phyloP scores from a whole-genome alignment of 179 eudicot species.

The Vitellaria paradoxa region DNA sequence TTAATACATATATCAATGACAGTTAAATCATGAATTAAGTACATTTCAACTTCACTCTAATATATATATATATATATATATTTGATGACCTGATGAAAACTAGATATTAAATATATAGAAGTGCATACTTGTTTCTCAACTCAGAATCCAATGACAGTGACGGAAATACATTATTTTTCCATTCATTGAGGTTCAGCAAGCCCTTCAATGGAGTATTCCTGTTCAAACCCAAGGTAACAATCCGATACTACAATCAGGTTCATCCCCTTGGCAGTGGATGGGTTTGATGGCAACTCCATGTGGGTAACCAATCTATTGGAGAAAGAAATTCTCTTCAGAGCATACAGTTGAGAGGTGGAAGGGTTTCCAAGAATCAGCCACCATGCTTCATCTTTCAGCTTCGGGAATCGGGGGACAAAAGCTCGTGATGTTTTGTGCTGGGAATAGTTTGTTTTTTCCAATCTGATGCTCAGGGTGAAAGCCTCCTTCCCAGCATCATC shows the following conservation, averaged over 20 bases:
- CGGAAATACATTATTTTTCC: neutral
- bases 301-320: constrained; percentile 51
- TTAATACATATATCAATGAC: too few species aligned
- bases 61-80: too few species aligned
- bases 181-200: constrained; percentile 26
- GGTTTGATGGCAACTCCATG: constrained; percentile 70
- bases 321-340: constrained; percentile 83
- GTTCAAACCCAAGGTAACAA: constrained; percentile 86
- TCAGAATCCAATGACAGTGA: too few species aligned
- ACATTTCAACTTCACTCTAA: too few species aligned
- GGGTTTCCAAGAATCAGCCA: constrained; percentile 85
- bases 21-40: too few species aligned
- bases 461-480: constrained; percentile 49
- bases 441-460: constrained; percentile 50
- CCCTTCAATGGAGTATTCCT: constrained; percentile 61
- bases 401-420: constrained; percentile 82
- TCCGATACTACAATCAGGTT: constrained; percentile 89
- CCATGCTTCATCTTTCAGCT: constrained; percentile 99
- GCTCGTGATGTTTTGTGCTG: constrained; percentile 64
- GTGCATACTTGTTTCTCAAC: too few species aligned
- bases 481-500: constrained; percentile 19
- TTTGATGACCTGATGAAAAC: too few species aligned
- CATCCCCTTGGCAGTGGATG: constrained; percentile 58
- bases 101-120: too few species aligned
- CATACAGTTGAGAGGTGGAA: constrained; percentile 64